Base-by-base conservation (phyloP, 306 rosid species). In the Gleditsia sinensis region DNA sequence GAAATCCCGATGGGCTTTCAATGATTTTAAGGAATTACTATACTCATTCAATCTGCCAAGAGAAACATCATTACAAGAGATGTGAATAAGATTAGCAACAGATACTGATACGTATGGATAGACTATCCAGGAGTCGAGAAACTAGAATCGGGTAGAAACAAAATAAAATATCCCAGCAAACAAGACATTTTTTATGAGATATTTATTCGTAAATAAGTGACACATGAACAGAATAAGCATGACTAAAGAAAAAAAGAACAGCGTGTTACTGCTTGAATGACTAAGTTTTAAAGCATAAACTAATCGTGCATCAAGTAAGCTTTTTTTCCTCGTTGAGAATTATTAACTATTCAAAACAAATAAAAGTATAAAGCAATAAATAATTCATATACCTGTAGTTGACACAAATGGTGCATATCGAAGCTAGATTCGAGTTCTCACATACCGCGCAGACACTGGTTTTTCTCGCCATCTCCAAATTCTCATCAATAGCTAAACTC, bases 381-480 rank as follows among this genome's bases (percentile, higher is more conserved):
- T 23, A 62, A 57, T n/a, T 39, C 45, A 32, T 10, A 32, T 79
- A 90, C 99, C 93, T 92, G 81, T 81, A 86, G 76, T 94, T 94
- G 32, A 94, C 99, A 80, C 99, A 94, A 63, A 76, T 61, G 32
- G 85, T 10, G 71, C 99, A 94, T 32, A 92, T 82, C 14, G 90
- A 94, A 80, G 96, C 83, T 48, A 81, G 87, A 84, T 92, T 91
- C 19, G 88, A 81, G 78, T 83, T 87, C 84, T 88, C 97, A 81
- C 99, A 94, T 10, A 92, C 75, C 46, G 89, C 88, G 72, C 99
- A 94, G 78, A 33, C 78, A 75, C 86, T 87, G 45, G 79, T 39
- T 80, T 80, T 94, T 75, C 89, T 82, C 74, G 83, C 83, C 95
- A 81, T 88, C 83, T 76, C 77, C 57, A 75, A 69, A 72, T 82